phyloP scores from a whole-genome alignment of 345 rosid genomes.

The Psidium guajava region DNA sequence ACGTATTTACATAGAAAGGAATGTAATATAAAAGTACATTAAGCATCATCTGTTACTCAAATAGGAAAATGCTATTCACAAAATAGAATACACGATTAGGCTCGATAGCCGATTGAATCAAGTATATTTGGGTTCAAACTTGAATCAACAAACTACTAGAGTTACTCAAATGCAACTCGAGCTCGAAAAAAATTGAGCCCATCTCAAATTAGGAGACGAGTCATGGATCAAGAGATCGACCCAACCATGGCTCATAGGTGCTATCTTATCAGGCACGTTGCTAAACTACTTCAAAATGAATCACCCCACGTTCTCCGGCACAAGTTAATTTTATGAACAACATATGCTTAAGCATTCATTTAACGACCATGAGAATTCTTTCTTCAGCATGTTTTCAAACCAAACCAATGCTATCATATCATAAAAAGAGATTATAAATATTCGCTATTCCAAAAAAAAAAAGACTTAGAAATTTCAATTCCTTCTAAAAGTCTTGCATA shows the following conservation, averaged over 20 bases:
- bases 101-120: not conserved
- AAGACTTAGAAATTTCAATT: too few species aligned
- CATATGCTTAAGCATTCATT: too few species aligned
- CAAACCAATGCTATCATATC: too few species aligned
- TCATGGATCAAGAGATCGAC: not conserved
- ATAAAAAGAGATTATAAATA: too few species aligned
- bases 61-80: not conserved
- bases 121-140: not conserved
- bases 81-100: not conserved
- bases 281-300: not conserved
- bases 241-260: not conserved
- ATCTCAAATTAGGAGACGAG: not conserved
- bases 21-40: not conserved
- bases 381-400: too few species aligned
- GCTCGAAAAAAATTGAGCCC: not conserved
- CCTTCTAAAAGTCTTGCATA: too few species aligned
- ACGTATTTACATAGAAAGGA: not conserved
- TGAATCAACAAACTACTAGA: not conserved
- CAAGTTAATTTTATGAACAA: too few species aligned
- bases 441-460: too few species aligned
- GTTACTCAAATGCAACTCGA: not conserved
- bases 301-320: not conserved
- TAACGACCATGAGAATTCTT: too few species aligned
- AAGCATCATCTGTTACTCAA: not conserved
- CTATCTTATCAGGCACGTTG: not conserved